Conservation (phyloP, 768 basidiomycete genomes). For the Mycena polygramma region DNA sequence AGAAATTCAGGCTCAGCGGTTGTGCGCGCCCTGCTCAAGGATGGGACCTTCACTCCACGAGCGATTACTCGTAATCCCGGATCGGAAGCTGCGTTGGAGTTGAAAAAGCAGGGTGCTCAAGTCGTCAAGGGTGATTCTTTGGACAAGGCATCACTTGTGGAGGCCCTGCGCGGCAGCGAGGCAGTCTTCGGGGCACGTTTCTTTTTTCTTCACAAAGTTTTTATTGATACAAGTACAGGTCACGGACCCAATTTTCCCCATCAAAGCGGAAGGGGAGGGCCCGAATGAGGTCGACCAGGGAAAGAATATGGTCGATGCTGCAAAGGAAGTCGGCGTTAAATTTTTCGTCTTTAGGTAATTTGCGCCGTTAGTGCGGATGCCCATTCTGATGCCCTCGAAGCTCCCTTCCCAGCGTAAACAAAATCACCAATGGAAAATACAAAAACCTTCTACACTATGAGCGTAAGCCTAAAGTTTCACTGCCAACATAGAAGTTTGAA, state of each 20-base stretch:
- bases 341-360: slow-evolving; percentile 14
- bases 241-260: neutral
- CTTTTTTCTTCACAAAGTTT: no score
- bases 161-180: neutral
- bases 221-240: neutral
- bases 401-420: neutral
- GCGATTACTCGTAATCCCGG: neutral
- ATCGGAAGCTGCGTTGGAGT: neutral
- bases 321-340: slow-evolving; percentile 18
- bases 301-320: slow-evolving; percentile 12
- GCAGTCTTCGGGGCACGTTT: slow-evolving; percentile 9
- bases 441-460: no score
- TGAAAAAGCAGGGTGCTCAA: neutral
- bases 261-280: neutral
- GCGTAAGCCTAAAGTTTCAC: neutral
- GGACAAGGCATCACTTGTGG: neutral
- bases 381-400: neutral
- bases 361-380: neutral
- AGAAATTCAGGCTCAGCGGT: neutral
- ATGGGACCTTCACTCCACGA: neutral
- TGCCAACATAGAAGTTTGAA: no score
- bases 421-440: neutral
- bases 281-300: slow-evolving; percentile 8
- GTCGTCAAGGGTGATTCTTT: neutral
- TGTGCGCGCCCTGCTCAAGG: neutral